Conservation (phyloP, 805 yeast genomes). For the Ogataea siamensis region DNA sequence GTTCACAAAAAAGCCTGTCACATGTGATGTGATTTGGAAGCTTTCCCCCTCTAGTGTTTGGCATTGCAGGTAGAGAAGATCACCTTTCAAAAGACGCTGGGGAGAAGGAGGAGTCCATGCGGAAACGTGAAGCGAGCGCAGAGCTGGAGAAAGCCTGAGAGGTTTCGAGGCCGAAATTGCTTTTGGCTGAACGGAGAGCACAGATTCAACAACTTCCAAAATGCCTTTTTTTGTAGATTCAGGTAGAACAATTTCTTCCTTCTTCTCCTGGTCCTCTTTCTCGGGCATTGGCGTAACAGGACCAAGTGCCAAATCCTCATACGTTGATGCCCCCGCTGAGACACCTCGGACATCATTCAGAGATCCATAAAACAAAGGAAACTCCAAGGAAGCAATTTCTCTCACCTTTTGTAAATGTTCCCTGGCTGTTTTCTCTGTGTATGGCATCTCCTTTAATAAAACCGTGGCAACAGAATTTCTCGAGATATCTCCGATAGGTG, state of each 20-base stretch:
- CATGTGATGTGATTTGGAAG: slow-evolving; percentile 73
- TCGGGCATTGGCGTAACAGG: slow-evolving; percentile 20
- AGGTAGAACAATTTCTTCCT: slow-evolving; percentile 24
- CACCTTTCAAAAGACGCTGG: slow-evolving; percentile 63
- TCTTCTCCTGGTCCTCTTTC: slow-evolving; percentile 22
- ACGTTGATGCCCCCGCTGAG: slow-evolving; percentile 51
- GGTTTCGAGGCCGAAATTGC: slow-evolving; percentile 33
- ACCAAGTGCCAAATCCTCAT: slow-evolving; percentile 36
- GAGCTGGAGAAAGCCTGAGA: slow-evolving; percentile 43
- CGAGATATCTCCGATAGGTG: slow-evolving; percentile 30
- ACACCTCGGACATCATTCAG: slow-evolving; percentile 37
- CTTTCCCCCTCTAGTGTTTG: slow-evolving; percentile 81
- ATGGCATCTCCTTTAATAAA: slow-evolving; percentile 50
- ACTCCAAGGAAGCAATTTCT: slow-evolving; percentile 54
- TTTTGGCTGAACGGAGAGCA: slow-evolving; percentile 10
- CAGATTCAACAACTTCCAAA: slow-evolving; percentile 20
- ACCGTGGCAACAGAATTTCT: slow-evolving; percentile 34
- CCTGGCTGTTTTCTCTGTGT: slow-evolving; percentile 58
- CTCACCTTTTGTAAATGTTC: slow-evolving; percentile 64
- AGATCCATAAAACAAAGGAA: slow-evolving; percentile 43
- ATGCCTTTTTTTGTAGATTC: slow-evolving; percentile 35
- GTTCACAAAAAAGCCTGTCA: slow-evolving; percentile 77
- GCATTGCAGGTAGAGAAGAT: slow-evolving; percentile 69
- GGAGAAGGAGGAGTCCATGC: slow-evolving; percentile 86
- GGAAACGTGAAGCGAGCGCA: slow-evolving; percentile 59